A percentile compares a stretch with the other conserved stretches of the same genome.
These are phyloP conservation scores for Angomonas ambiguus DNA, from an alignment of 208 protist species.

Conservation along the genomic window DNA sequence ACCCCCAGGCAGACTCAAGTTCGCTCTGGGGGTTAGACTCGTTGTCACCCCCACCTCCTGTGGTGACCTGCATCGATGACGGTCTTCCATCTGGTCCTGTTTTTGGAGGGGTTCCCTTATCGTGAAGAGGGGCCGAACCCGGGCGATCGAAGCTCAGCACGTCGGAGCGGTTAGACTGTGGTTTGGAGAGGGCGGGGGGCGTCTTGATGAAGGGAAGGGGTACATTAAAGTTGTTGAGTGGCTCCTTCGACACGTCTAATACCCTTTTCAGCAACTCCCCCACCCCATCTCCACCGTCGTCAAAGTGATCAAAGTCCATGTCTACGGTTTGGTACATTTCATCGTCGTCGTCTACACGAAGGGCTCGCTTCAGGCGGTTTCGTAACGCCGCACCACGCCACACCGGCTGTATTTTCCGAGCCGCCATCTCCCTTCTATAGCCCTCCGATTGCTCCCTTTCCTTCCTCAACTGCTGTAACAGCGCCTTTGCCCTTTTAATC, in stretches of 20 bases:
- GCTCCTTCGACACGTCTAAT: conserved; percentile 26
- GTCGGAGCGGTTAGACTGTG: background rate
- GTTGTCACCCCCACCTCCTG: background rate
- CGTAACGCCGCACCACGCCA: conserved; percentile 78
- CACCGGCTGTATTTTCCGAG: conserved; percentile 72
- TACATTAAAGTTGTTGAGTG: conserved; percentile 19
- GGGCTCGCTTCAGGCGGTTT: conserved; percentile 50
- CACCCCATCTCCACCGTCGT: conserved; percentile 9
- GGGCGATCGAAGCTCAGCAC: background rate
- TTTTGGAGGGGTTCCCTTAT: background rate
- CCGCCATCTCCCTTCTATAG: conserved; percentile 42
- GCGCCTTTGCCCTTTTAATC: conserved; percentile 22
- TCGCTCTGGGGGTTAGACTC: background rate
- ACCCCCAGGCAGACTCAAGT: conserved; percentile 47
- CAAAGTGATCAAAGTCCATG: conserved; percentile 23
- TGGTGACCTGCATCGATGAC: background rate
- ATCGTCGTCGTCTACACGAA: conserved; percentile 42
- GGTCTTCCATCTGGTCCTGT: background rate
- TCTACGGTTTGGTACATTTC: conserved; percentile 52
- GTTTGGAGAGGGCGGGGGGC: background rate
- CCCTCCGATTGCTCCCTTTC: conserved; percentile 22
- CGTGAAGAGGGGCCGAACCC: background rate
- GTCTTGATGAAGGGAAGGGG: background rate
- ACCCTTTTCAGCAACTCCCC: conserved; percentile 32
- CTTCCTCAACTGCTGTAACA: conserved; percentile 22